Evolutionary conservation across 495 filamentous ascomycete species (phyloP), one percentile per base, ranked within the genome.

Genomic region (Hypoxylon cercidicola): DNA sequence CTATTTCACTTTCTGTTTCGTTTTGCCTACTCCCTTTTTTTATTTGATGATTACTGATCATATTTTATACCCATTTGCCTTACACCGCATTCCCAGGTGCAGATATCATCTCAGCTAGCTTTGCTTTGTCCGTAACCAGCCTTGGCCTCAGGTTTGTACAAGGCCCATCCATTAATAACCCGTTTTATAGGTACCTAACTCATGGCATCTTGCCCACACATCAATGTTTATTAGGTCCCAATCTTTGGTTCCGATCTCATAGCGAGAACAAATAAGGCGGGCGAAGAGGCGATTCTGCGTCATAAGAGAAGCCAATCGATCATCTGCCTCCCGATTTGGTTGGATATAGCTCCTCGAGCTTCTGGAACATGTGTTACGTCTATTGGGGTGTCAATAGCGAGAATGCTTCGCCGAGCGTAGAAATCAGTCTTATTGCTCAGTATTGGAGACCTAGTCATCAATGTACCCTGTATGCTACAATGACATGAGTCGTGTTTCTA

Each of bases 11-110:
- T 25, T 30, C 11, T 64, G 41, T 50, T 55, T 34, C 21, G 6
- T 59, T 58, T 35, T 25, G 12, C 41, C 19, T 34, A 34, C 12
- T 32, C 43, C 13, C 18, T 10, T 16, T 34, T 34, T 55, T 57
- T 53, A 49, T 58, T 47, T 56, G 65, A 68, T 56, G 65, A 68
- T 68, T 64, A 68, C 55, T 68, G 65, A 68, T 68, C 60, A 30
- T 39, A 51, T 58, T 43, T 58, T 61, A 23, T 61, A n/a, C n/a
- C 4, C 34, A 25, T 35, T 68, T 47, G 43, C 40, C 50, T 54
- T 56, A 60, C 65, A 62, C 59, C 43, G 28, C 53, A 45, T 39
- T 32, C 45, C 52, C 23, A 25, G 23, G 5, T 25, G n/a, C n/a
- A 37, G 21, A 32, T 11, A 32, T 32, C 30, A 7, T 41, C 52